phyloP scores from a whole-genome alignment of 164 flowering plant genomes.

The Tetrastigma voinierianum region DNA sequence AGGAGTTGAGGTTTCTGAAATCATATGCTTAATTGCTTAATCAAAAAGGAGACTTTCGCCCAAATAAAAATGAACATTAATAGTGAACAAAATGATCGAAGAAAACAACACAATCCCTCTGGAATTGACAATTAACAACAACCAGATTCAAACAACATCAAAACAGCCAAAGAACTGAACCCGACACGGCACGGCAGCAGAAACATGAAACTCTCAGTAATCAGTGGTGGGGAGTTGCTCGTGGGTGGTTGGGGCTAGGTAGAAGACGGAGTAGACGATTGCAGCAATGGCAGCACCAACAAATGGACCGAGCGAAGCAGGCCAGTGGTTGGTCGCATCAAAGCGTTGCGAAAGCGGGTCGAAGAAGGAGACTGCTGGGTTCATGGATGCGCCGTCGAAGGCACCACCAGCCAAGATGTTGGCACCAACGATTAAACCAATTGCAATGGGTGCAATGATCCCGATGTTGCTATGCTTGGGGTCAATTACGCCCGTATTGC shows the following conservation, averaged over 20 bases:
- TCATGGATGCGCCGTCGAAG: slow-evolving; percentile 41
- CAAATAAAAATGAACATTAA: not conserved
- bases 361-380: slow-evolving; percentile 40
- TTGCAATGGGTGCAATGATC: slow-evolving; percentile 30
- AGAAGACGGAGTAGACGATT: slow-evolving; percentile 20
- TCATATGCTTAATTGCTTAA: too few relatives aligned
- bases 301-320: slow-evolving; percentile 38
- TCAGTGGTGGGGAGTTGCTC: slow-evolving; percentile 29
- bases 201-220: slow-evolving; percentile 4
- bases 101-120: slow-evolving; percentile 1
- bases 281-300: slow-evolving; percentile 35
- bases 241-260: slow-evolving; percentile 24
- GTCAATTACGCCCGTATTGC: slow-evolving; percentile 39
- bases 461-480: slow-evolving; percentile 37
- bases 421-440: slow-evolving; percentile 40
- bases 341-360: too few relatives aligned
- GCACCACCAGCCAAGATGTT: slow-evolving; percentile 43
- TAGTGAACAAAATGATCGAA: not conserved
- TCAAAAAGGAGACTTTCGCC: not conserved
- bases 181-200: too few relatives aligned
- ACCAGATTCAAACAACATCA: slow-evolving; percentile 9
- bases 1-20: too few relatives aligned
- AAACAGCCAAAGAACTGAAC: slow-evolving; percentile 4
- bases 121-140: slow-evolving; percentile 9
- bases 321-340: slow-evolving; percentile 36